A percentile compares a stretch with the other conserved stretches of the same genome.
Conservation (phyloP, 768 basidiomycete genomes). For the Russula dissimulans region DNA sequence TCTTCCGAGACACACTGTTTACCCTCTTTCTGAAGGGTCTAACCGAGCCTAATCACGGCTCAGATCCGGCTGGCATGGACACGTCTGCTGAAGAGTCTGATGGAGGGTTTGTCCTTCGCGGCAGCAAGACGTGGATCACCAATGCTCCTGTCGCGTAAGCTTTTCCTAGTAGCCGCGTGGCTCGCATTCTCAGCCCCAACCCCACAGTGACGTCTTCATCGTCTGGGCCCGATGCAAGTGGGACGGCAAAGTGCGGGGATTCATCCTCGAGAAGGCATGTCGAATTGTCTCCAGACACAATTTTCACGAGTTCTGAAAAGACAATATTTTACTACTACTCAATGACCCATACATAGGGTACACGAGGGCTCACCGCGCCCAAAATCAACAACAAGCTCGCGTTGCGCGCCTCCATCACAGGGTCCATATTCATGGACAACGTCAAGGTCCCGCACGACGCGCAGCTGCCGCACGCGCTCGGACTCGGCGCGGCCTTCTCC, state of each 20-base stretch:
- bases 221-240: conserved; percentile 94
- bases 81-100: conserved; percentile 79
- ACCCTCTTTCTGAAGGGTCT: conserved; percentile 50
- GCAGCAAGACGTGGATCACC: conserved; percentile 97
- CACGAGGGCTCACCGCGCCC: conserved; percentile 74
- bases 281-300: not conserved
- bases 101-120: conserved; percentile 78
- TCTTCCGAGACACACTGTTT: not conserved
- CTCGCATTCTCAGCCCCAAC: not conserved
- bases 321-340: no score
- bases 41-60: conserved; percentile 95
- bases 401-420: conserved; percentile 74
- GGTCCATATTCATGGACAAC: conserved; percentile 87
- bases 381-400: conserved; percentile 91
- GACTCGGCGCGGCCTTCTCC: conserved; percentile 80
- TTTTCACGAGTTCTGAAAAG: not conserved
- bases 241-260: conserved; percentile 86
- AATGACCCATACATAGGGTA: no score
- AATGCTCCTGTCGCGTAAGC: conserved; percentile 80
- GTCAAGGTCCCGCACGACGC: conserved; percentile 69
- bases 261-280: conserved; percentile 79
- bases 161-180: conserved; percentile 5
- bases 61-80: conserved; percentile 97
- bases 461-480: conserved; percentile 67
- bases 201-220: conserved; percentile 75